Evolutionary conservation across 1,139 yeast genomes (phyloP).

Genomic region (Blastobotrys capitulatus): DNA sequence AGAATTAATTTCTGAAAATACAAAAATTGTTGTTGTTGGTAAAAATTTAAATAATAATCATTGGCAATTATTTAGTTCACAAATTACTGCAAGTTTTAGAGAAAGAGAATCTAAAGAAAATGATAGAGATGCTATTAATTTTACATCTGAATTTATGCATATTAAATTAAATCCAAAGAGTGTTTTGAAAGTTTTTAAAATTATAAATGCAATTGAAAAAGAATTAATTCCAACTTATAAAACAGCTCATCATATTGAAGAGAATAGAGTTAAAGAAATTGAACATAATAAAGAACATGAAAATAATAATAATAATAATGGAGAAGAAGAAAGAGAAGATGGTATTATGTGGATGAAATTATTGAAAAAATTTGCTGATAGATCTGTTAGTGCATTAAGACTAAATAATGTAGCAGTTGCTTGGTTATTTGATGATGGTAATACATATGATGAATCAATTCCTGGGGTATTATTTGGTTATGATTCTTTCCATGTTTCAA

Average conservation of each 20-base stretch:
- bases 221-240: neutral
- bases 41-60: conserved; percentile 1
- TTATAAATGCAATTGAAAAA: neutral
- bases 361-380: conserved; percentile 19
- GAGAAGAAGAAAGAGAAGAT: neutral
- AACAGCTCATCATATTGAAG: neutral
- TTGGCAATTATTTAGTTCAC: conserved; percentile 4
- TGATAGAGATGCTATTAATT: conserved; percentile 9
- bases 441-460: conserved; percentile 20
- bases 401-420: conserved; percentile 69
- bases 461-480: conserved; percentile 71
- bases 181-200: conserved; percentile 3
- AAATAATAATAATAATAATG: neutral
- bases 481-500: conserved; percentile 35
- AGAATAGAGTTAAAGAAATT: too few relatives aligned
- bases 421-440: conserved; percentile 54
- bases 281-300: neutral
- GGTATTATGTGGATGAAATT: neutral
- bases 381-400: conserved; percentile 48
- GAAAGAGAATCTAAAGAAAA: conserved; percentile 1
- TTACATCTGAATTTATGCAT: conserved; percentile 9
- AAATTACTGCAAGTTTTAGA: conserved; percentile 9
- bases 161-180: conserved; percentile 6
- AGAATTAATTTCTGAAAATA: conserved; percentile 5
- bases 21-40: conserved; percentile 4